Percentiles rank a stretch among this genome's conserved stretches.
Evolutionary conservation across 2,329 filamentous ascomycete genomes (phyloP).

Genomic region (Alternaria solani): DNA sequence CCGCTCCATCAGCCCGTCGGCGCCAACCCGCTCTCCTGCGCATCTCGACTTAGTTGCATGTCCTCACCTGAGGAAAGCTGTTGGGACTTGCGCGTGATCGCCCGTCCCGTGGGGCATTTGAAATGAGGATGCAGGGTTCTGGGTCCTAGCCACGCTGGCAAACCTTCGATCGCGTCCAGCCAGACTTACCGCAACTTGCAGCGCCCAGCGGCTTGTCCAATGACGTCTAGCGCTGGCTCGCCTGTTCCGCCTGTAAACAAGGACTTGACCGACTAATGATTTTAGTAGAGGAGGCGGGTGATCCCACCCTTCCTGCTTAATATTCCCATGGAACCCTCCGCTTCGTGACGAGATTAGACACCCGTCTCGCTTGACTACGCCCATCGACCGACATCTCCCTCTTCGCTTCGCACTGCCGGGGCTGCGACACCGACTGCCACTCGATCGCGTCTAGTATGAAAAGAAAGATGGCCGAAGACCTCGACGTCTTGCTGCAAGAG

Average conservation of each 20-base stretch:
- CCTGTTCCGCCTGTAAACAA: constrained; percentile 28
- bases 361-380: constrained; percentile 21
- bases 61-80: constrained; percentile 10
- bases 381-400: background rate
- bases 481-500: constrained; percentile 22
- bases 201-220: constrained; percentile 21
- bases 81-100: constrained; percentile 10
- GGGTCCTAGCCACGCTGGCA: constrained; percentile 27
- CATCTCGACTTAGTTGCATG: constrained; percentile 6
- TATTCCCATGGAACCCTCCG: constrained; percentile 27
- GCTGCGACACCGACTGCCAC: constrained; percentile 6
- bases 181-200: constrained; percentile 21
- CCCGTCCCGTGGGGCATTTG: constrained; percentile 11
- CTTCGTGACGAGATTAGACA: constrained; percentile 24
- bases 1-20: constrained; percentile 19
- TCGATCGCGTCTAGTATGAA: constrained; percentile 16
- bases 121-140: constrained; percentile 25
- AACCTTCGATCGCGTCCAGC: constrained; percentile 21
- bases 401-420: constrained; percentile 14
- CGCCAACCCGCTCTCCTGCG: constrained; percentile 12
- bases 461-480: constrained; percentile 18
- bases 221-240: constrained; percentile 24
- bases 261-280: constrained; percentile 24
- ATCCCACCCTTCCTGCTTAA: constrained; percentile 31
- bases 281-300: constrained; percentile 27